Percentiles rank a stretch among this genome's conserved stretches.
phyloP scores from a whole-genome alignment of 169 alveolate genomes.

The Sarcocystis neurona region DNA sequence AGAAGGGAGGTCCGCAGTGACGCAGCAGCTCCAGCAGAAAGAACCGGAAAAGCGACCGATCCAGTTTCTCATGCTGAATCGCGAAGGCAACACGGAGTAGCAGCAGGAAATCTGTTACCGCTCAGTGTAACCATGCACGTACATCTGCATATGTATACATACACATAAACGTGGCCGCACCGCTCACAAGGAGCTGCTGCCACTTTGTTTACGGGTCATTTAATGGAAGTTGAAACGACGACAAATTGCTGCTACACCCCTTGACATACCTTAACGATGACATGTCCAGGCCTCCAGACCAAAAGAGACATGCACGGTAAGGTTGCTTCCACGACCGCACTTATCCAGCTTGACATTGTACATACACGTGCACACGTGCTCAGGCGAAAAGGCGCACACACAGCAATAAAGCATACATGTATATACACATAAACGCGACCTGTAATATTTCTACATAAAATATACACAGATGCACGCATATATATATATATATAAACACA shows the following conservation, averaged over 20 bases:
- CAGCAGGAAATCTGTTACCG: background rate
- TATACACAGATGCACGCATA: background rate
- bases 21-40: slow-evolving; percentile 41
- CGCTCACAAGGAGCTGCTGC: too few species aligned
- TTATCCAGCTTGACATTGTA: background rate
- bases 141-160: too few species aligned
- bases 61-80: background rate
- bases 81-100: background rate
- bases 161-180: too few species aligned
- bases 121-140: too few species aligned
- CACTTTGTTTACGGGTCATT: too few species aligned
- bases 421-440: background rate
- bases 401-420: background rate
- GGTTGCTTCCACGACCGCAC: background rate
- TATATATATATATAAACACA: background rate
- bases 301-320: background rate
- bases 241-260: too few species aligned
- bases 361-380: too few species aligned
- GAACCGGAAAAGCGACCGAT: slow-evolving; percentile 33
- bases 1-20: slow-evolving; percentile 40
- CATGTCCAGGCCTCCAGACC: background rate
- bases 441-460: too few species aligned
- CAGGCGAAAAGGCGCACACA: background rate
- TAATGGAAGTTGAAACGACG: too few species aligned
- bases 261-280: too few species aligned